Evolutionary conservation across 176 grass and related monocot genomes (phyloP), one percentile per base, ranked within the genome.

Genomic region (Themeda triandra): DNA sequence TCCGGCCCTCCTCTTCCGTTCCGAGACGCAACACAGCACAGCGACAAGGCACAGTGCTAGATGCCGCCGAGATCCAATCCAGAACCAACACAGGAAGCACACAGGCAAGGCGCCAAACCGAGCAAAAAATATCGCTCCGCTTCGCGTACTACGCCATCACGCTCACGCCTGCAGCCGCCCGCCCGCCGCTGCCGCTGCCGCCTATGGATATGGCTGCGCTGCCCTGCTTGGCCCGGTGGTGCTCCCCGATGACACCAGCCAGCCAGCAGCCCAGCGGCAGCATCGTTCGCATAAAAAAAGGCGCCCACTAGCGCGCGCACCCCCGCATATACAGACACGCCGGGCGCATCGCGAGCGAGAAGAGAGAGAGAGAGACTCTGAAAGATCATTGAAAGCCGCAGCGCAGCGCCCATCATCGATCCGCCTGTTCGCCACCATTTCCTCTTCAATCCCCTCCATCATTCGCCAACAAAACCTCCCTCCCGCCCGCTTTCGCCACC

Each of bases 341-440:
- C 69, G 37, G 7, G 10, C 17, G 36, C 53, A 1, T 19, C 28
- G 13, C 53, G 45, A 18, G 49, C 28, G 83, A 45, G 76, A 7
- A 7, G 19, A 36, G 17, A 30, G 7, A 69, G 32, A 28, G 35
- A 7, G 54, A 60, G 78, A n/a, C n/a, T n/a, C n/a, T n/a, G n/a
- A 19, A 37, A 41, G 83, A 75, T 89, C 77, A 75, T 83, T 92
- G 89, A 90, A 85, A 95, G 88, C 84, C 83, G 87, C 92, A 73
- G 87, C 83, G 87, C 92, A 73, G 87, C 92, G 56, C 25, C 88
- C 88, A 88, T 94, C 78, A 86, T 91, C 81, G 65, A 28, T 91
- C 81, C 83, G 27, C 13, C 83, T 85, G 80, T 41, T 80, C 69
- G 65, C 83, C 83, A 80, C 81, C 88, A 87, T 89, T 68, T 84